Evolutionary conservation across 805 yeast species (phyloP), one percentile per base, ranked within the genome.

Genomic region (Zygosaccharomyces siamensis): DNA sequence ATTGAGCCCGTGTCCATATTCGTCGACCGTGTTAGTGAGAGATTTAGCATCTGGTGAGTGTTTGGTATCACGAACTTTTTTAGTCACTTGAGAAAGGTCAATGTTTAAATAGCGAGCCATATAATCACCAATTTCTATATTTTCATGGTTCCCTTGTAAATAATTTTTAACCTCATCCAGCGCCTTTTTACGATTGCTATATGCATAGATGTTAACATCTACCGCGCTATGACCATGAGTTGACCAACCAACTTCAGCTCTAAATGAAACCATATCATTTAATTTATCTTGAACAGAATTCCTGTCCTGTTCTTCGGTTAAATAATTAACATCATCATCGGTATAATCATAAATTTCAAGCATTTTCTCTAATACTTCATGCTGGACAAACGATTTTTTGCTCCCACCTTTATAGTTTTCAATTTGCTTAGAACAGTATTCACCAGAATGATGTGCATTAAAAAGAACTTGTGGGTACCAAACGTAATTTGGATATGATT

Each of bases 221-320:
- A 90, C 97, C 0, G 96, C 97, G 18, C 95, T 83, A 67, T 90
- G 98, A 27, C 97, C 98, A 61, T 89, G 95, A 0, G 97, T 90
- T 7, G 95, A 76, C 96, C 97, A 90, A n/a, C 97, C 97, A 14
- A 89, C 80, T 66, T 86, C 86, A 0, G 97, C 89, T 54, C 96
- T 79, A n/a, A 69, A 60, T 0, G 95, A 85, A 8, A 89, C 77
- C 77, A 90, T 77, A 47, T 81, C 75, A 60, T 86, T 84, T 48
- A 89, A 66, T 35, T 74, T 69, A 51, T 80, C 80, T 51, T 65
- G 70, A 14, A 66, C 46, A 8, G 50, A 54, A 43, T 54, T 57
- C 2, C 74, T 61, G 36, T 61, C 57, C 1, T 56, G 54, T 36
- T 63, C 61, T 43, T 71, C 59, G 2, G 63, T 50, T 21, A 79